Percentiles rank a stretch among this genome's conserved stretches.
These are phyloP conservation scores for Blumeriella jaapii DNA, from an alignment of 2,329 filamentous ascomycete species.

Conservation along the genomic window DNA sequence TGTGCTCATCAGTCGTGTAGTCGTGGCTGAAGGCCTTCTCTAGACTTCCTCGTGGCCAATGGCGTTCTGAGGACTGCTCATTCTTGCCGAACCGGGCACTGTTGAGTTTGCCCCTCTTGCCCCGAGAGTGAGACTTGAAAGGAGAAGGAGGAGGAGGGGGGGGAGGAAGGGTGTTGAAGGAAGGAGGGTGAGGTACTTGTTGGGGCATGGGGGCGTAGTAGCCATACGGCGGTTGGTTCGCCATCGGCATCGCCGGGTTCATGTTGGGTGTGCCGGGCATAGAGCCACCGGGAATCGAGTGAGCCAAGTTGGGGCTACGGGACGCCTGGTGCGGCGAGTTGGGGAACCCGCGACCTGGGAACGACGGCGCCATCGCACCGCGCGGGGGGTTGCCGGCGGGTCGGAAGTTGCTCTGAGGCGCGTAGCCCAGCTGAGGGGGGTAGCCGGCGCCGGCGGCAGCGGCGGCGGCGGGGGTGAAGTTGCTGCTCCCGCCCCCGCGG, in stretches of 20 bases:
- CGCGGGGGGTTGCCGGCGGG: constrained; percentile 34
- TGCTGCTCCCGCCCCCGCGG: constrained; percentile 44
- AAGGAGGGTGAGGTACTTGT: constrained; percentile 46
- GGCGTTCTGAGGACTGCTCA: constrained; percentile 23
- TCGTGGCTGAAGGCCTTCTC: constrained; percentile 21
- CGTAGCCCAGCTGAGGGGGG: constrained; percentile 37
- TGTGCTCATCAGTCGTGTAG: constrained; percentile 14
- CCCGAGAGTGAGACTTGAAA: constrained; percentile 4
- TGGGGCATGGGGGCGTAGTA: constrained; percentile 29
- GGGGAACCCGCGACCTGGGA: constrained; percentile 38
- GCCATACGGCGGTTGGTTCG: constrained; percentile 37
- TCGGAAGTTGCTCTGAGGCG: constrained; percentile 31
- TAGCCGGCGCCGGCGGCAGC: no score
- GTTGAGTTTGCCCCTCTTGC: constrained; percentile 12
- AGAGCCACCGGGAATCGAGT: constrained; percentile 56
- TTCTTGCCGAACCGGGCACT: constrained; percentile 7
- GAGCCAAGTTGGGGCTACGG: constrained; percentile 53
- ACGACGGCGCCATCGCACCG: constrained; percentile 35
- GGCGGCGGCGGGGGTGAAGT: constrained; percentile 41
- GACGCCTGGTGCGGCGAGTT: constrained; percentile 56
- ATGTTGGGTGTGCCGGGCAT: constrained; percentile 59
- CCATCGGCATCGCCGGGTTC: constrained; percentile 55
- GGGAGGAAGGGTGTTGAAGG: no score
- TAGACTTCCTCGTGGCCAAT: constrained; percentile 16
- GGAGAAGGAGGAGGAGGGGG: constrained; percentile 4